Evolutionary conservation across 2,329 filamentous ascomycete genomes (phyloP), one percentile per base, ranked within the genome.

Genomic region (Paecilomyces dactylethromorphus): DNA sequence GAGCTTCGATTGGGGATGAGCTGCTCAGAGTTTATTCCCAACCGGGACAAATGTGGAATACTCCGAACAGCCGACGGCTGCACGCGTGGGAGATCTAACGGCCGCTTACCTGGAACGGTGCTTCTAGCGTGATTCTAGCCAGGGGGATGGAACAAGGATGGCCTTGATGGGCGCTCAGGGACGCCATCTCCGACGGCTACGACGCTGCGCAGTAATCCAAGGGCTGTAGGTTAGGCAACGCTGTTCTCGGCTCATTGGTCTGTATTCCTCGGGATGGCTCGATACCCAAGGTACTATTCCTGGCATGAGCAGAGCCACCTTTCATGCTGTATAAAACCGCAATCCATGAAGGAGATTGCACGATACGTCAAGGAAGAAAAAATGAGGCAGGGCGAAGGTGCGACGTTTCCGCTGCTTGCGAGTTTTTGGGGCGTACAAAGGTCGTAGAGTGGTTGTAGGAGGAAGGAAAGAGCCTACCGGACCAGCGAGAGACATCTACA

Each of bases 61-160:
- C 22, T 52, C 22, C 22, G 50, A 24, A 24, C 21, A 52, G n/a
- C 32, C 21, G 54, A 32, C 33, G 22, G 24, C 33, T n/a, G 18
- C 54, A 21, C n/a, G 53, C 29, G 24, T 29, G 32, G 24, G 22
- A 56, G 26, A 45, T 45, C 33, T 24, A 39, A 49, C 33, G 35
- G 35, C 24, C 51, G 18, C 15, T 55, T 55, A 56, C 45, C 13
- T 58, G 13, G 32, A 24, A 13, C 22, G 52, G 11, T 58, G 62
- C 56, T 63, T 68, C 66, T 68, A 68, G 65, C 63, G 64, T 56
- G 45, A 33, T 66, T 68, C 64, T 67, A 67, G 66, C 61, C 60
- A 64, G 64, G 64, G 62, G 57, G 50, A 59, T 63, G 22, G 50
- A 29, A 24, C 50, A 52, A 29, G 50, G 21, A 52, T 29, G 13